Base-by-base conservation (phyloP, 2,329 filamentous ascomycete species). In the Didymella pomorum region DNA sequence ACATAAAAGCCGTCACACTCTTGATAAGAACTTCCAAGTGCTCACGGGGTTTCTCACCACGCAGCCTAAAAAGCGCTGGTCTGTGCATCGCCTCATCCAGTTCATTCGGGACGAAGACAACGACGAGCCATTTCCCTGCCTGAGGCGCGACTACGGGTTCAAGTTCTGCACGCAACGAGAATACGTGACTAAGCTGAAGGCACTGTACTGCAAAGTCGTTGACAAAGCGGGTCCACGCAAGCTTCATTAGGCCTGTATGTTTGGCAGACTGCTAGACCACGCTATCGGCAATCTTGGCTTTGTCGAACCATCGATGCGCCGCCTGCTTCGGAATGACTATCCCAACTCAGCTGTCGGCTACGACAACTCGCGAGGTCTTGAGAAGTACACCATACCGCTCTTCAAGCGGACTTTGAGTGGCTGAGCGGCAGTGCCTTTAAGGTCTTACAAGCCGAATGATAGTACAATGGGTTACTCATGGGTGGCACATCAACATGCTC, bases 131-230 rank as follows among this genome's bases (percentile, higher is more conserved):
- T 35, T 46, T 1, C 47, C 58, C 0, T 55, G 39, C 3, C 37
- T 71, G 0, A 53, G 57, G 5, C 56, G 64, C 0, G 71, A 73
- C 25, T 73, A 69, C 9, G 70, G 70, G 0, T 70, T 69, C 18
- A 43, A 29, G 0, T 49, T 51, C 7, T 68, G 65, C 16, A 56
- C 26, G 0, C 50, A 56, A 1, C 56, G 66, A 4, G 61, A 73
- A 0, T 62, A 72, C 5, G 66, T 71, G 0, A 11, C n/a, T 2
- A 20, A 16, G 0, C 42, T 70, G 4, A 72, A 68, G 28, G 11
- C 12, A 0, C 55, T 71, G 1, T 71, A 72, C 48, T 4, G 1
- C 1, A 2, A 10, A 1, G 37, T 71, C 1, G 47, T 71, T 0
- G 16, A 48, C 1, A 60, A 60, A 9, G 1, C 42, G 1, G 41